Evolutionary conservation across 2,329 filamentous ascomycete genomes (phyloP).

Genomic region (Talaromyces sp.): DNA sequence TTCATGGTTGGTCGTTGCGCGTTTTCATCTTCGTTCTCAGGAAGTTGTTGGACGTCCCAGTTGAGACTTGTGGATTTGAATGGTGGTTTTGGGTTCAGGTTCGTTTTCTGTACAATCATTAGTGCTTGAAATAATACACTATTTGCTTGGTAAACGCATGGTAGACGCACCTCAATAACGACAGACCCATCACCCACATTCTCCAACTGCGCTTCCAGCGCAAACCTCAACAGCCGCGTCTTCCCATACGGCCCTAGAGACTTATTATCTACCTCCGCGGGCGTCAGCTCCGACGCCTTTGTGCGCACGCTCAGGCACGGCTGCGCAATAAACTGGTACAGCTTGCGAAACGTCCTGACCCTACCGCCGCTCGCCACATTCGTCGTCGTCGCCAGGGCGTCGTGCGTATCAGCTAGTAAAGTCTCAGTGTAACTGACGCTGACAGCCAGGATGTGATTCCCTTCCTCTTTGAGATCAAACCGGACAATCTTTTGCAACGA

Average conservation of each 20-base stretch:
- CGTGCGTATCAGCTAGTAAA: slow-evolving; percentile 44
- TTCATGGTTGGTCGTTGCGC: slow-evolving; percentile 49
- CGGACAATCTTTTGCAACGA: slow-evolving; percentile 78
- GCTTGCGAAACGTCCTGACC: slow-evolving; percentile 82
- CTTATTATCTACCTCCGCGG: slow-evolving; percentile 45
- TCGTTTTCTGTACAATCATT: slow-evolving; percentile 38
- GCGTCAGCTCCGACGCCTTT: slow-evolving; percentile 67
- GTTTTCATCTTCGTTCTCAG: slow-evolving; percentile 19
- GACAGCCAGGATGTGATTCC: slow-evolving; percentile 87
- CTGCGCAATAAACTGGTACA: slow-evolving; percentile 96
- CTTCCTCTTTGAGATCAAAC: slow-evolving; percentile 90
- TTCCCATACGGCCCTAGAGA: slow-evolving; percentile 45
- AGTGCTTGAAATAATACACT: slow-evolving; percentile 7
- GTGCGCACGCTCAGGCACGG: slow-evolving; percentile 85
- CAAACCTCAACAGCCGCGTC: slow-evolving; percentile 54
- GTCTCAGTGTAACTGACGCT: slow-evolving; percentile 94
- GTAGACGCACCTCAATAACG: slow-evolving; percentile 62
- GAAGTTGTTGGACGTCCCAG: slow-evolving; percentile 47
- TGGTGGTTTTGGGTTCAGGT: slow-evolving; percentile 50
- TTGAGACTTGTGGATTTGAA: slow-evolving; percentile 55
- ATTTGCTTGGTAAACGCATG: neutral
- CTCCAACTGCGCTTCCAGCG: slow-evolving; percentile 90
- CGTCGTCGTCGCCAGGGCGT: slow-evolving; percentile 21
- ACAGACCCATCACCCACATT: slow-evolving; percentile 85
- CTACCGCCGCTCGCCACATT: slow-evolving; percentile 54